A percentile compares a stretch with the other conserved stretches of the same genome.
These are phyloP conservation scores for Cadophora malorum DNA, from an alignment of 2,329 filamentous ascomycete genomes.

Conservation along the genomic window DNA sequence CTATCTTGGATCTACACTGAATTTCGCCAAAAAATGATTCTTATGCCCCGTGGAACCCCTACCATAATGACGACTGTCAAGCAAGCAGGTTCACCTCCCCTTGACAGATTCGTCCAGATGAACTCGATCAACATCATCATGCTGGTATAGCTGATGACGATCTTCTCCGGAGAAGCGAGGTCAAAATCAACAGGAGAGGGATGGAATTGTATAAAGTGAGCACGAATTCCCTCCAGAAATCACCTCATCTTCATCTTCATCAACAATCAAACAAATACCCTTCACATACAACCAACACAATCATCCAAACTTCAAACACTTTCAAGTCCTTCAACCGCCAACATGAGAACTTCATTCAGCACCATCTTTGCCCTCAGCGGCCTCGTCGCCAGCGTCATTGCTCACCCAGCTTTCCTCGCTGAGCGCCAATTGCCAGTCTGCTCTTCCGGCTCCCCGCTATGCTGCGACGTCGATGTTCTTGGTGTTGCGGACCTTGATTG, in stretches of 20 bases:
- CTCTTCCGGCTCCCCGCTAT: conserved; percentile 54
- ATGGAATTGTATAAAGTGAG: conserved; percentile 32
- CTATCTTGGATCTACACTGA: conserved; percentile 30
- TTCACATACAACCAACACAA: conserved; percentile 20
- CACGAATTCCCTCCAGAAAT: conserved; percentile 24
- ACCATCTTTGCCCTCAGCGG: conserved; percentile 31
- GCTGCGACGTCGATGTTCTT: conserved; percentile 68
- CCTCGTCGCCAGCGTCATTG: conserved; percentile 40
- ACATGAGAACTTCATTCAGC: conserved; percentile 38
- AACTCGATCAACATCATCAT: conserved; percentile 27
- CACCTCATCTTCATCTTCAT: conserved; percentile 27
- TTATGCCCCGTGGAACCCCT: background rate
- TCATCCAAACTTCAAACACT: conserved; percentile 16
- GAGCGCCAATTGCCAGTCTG: conserved; percentile 51
- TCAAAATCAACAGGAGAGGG: background rate
- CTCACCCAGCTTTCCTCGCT: conserved; percentile 44
- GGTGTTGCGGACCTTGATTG: conserved; percentile 64
- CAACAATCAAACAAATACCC: conserved; percentile 21
- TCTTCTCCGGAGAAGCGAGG: conserved; percentile 7
- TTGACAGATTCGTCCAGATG: conserved; percentile 18
- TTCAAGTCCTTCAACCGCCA: conserved; percentile 27
- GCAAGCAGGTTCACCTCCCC: conserved; percentile 17
- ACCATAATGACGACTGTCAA: conserved; percentile 29
- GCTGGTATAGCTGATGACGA: conserved; percentile 24
- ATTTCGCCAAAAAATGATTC: conserved; percentile 21